Base-by-base conservation (phyloP, 2,329 filamentous ascomycete genomes). In the Alternaria arborescens region DNA sequence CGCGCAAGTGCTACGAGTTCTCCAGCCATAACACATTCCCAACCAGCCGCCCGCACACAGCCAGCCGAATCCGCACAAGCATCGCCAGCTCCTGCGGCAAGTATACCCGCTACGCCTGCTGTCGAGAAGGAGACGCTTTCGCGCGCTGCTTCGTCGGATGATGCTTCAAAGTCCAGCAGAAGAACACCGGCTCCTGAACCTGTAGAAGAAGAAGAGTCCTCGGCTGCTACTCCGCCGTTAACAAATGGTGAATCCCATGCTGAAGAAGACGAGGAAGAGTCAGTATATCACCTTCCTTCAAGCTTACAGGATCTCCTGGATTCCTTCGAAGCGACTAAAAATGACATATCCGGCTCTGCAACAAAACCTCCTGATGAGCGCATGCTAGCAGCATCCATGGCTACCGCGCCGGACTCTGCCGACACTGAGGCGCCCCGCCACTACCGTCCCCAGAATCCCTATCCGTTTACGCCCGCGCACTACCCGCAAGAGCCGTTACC, bases 401-500 rank as follows among this genome's bases (percentile, higher is more conserved):
- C 86, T 24, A 90, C 83, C 58, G 89, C 89, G 62, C 92, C 94
- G 2, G 91, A 94, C 66, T 85, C 88, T 6, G 80, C 86, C 32
- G 95, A 99, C 79, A 87, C 91, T 20, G 93, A 97, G 73, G 88
- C 91, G 61, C 92, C 93, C 22, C 87, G 90, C 62, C 90, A 90
- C 69, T 97, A 97, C 82, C 89, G 89, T 67, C 94, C 95, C 3
- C 90, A 94, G 66, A 88, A 90, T 66, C 91, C 90, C 26, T 92
- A 92, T 79, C 89, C 79, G 1, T 83, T 90, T 71, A 91, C 91
- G 5, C 89, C 89, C 3, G 84, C 91, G 8, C 92, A 95, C 69
- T 99, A 97, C 78, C 95, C 95, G 7, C 93, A 96, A 75, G 93
- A 97, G 75, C 91, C 94, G n/a, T 84, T 97, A 42, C 83, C 91